Evolutionary conservation across 2,329 filamentous ascomycete genomes (phyloP).

Genomic region (Calonectria naviculata): DNA sequence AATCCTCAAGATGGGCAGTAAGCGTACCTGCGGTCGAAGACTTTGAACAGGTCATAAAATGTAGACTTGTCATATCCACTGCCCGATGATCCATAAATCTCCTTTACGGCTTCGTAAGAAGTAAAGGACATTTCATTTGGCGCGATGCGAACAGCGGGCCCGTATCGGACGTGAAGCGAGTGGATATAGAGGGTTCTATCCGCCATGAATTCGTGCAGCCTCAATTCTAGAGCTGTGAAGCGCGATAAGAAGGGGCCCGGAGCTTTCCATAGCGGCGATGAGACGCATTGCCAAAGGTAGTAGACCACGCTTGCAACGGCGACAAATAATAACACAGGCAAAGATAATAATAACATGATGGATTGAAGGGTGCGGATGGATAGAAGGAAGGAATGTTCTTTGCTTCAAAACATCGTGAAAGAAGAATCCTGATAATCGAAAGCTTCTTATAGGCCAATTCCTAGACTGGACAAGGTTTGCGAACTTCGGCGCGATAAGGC

Average conservation of each 20-base stretch:
- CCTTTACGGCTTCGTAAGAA: constrained; percentile 64
- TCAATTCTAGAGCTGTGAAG: constrained; percentile 61
- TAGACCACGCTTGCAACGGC: not conserved
- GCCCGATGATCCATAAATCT: constrained; percentile 70
- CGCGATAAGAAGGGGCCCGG: constrained; percentile 60
- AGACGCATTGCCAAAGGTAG: constrained; percentile 35
- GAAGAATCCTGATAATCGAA: not conserved
- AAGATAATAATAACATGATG: not conserved
- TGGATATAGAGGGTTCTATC: constrained; percentile 65
- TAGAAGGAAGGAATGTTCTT: not conserved
- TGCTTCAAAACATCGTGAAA: not conserved
- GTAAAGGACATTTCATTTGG: constrained; percentile 69
- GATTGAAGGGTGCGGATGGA: not conserved
- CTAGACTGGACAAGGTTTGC: not conserved
- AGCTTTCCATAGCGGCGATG: constrained; percentile 48
- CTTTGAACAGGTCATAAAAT: constrained; percentile 69
- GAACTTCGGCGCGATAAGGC: not conserved
- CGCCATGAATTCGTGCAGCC: constrained; percentile 65
- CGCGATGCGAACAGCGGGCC: constrained; percentile 65
- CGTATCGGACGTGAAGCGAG: constrained; percentile 62
- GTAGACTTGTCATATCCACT: constrained; percentile 72
- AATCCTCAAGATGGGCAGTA: not conserved
- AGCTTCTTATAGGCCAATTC: not conserved
- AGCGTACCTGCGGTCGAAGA: constrained; percentile 63
- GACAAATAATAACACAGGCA: not conserved